Conservation (phyloP, 331 rosid species). For the Prunus yedoensis region DNA sequence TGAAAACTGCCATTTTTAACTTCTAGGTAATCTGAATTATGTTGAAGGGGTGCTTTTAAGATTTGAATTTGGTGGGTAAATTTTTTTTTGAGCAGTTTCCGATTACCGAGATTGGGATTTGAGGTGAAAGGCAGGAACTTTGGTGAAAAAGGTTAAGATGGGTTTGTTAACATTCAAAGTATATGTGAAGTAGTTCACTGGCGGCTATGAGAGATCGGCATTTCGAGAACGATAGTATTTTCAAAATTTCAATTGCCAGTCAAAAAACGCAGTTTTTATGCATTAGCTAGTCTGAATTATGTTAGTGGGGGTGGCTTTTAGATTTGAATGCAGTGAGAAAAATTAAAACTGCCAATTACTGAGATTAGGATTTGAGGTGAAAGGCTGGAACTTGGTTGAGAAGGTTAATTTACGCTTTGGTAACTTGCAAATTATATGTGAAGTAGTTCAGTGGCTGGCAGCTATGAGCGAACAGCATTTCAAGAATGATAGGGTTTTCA, state of each 20-base stretch:
- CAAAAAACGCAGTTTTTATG: too few species aligned
- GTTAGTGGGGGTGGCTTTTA: background rate
- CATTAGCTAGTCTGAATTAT: too few species aligned
- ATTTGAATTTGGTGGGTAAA: background rate
- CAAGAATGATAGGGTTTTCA: background rate
- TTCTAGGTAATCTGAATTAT: background rate
- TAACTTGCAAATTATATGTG: background rate
- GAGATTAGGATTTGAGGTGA: background rate
- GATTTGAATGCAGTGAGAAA: background rate
- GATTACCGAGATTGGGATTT: background rate
- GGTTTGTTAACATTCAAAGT: background rate
- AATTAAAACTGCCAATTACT: background rate
- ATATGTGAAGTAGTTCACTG: background rate
- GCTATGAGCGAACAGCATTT: background rate
- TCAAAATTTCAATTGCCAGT: background rate
- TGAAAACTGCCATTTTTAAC: background rate
- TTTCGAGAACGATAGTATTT: background rate
- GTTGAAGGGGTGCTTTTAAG: background rate
- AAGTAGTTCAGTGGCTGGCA: background rate
- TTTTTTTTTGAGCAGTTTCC: background rate
- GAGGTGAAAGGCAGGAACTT: conserved; percentile 6
- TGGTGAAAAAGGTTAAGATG: background rate
- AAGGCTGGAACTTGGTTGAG: background rate
- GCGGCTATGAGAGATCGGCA: background rate
- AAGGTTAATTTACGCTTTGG: background rate